Evolutionary conservation across 129 eudicot genomes (phyloP).

Genomic region (Deinandra increscens): DNA sequence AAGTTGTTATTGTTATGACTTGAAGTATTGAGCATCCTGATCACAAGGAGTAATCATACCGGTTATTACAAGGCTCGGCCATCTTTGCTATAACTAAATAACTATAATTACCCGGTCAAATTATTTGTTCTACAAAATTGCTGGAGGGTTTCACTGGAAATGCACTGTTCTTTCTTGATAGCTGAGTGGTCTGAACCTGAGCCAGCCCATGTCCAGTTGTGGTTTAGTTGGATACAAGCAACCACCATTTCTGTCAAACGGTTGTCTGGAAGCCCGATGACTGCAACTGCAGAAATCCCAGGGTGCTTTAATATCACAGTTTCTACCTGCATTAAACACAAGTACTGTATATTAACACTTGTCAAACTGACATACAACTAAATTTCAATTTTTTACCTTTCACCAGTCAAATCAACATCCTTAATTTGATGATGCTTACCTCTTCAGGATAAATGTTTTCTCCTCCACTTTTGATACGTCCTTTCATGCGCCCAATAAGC

Average conservation of each 20-base stretch:
- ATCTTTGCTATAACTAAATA: neutral
- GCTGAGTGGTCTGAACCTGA: slow-evolving; percentile 9
- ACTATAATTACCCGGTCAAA: slow-evolving; percentile 55
- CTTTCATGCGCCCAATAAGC: slow-evolving; percentile 86
- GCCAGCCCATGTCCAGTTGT: slow-evolving; percentile 65
- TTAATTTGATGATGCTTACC: slow-evolving; percentile 34
- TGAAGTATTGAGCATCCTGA: neutral
- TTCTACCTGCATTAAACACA: no score
- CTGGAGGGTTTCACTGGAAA: slow-evolving; percentile 54
- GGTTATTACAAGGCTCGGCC: neutral
- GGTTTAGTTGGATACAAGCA: slow-evolving; percentile 60
- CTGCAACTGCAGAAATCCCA: slow-evolving; percentile 54
- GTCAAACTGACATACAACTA: neutral
- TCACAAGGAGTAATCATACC: neutral
- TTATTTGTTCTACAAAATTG: slow-evolving; percentile 57
- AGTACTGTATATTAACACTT: no score
- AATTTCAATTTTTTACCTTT: neutral
- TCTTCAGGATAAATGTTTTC: slow-evolving; percentile 94
- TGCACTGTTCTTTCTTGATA: slow-evolving; percentile 19
- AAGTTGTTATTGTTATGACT: neutral
- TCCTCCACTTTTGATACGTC: slow-evolving; percentile 91
- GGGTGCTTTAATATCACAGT: slow-evolving; percentile 62
- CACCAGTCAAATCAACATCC: neutral
- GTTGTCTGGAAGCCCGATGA: slow-evolving; percentile 66
- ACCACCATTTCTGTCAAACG: slow-evolving; percentile 76